Evolutionary conservation across 257 asterid species (phyloP).

Genomic region (Fraxinus excelsior): DNA sequence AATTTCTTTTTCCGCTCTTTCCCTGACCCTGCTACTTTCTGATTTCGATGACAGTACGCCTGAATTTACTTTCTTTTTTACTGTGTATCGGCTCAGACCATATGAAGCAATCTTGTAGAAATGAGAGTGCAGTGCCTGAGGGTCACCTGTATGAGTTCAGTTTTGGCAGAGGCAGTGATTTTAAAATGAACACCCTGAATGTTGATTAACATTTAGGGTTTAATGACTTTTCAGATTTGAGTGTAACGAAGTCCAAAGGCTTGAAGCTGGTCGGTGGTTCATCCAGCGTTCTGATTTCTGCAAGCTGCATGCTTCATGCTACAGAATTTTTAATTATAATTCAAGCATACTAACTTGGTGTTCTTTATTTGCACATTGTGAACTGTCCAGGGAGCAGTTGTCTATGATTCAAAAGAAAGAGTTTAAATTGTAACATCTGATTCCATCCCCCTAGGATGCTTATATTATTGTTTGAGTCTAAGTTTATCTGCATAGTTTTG

Average conservation of each 20-base stretch:
- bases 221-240: neutral
- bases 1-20: neutral
- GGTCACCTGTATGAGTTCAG: neutral
- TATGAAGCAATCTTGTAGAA: neutral
- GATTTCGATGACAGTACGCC: neutral
- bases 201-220: neutral
- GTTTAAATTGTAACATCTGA: neutral
- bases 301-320: neutral
- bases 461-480: neutral
- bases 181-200: neutral
- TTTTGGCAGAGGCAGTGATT: neutral
- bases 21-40: neutral
- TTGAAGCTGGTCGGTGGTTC: neutral
- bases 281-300: neutral
- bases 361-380: neutral
- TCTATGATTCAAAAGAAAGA: neutral
- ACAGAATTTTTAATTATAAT: neutral
- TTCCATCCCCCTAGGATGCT: neutral
- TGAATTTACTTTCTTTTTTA: neutral
- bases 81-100: neutral
- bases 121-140: neutral
- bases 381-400: neutral
- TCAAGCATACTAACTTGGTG: neutral
- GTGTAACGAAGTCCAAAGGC: neutral
- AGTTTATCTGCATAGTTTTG: neutral